These are phyloP conservation scores for Cicer arietinum DNA, from an alignment of 306 rosid genomes.

Conservation along the genomic window DNA sequence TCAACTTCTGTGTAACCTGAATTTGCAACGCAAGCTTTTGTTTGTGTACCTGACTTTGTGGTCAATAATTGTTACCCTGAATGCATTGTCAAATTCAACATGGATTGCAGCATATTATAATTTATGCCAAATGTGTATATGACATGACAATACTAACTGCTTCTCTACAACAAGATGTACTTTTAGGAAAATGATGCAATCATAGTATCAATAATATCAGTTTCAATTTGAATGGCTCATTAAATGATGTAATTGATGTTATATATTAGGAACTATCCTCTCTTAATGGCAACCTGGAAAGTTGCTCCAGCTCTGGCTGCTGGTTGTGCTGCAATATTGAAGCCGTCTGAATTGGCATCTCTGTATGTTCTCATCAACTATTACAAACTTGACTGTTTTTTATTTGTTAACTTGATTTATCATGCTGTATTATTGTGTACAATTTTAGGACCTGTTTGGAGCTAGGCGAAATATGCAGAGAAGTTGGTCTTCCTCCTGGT, in stretches of 20 bases:
- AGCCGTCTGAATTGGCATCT: constrained; percentile 95
- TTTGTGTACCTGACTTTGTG: no score
- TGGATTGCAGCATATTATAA: no score
- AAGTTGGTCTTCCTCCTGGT: constrained; percentile 87
- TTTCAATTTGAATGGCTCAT: not conserved
- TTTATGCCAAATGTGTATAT: no score
- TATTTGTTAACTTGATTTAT: constrained; percentile 17
- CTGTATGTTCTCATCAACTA: constrained; percentile 62
- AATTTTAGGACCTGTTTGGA: constrained; percentile 86
- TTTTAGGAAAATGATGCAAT: constrained; percentile 1
- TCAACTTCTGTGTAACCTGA: no score
- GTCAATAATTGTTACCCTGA: no score
- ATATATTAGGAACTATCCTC: constrained; percentile 78
- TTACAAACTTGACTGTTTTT: constrained; percentile 27
- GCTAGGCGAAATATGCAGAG: constrained; percentile 75
- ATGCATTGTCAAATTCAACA: no score
- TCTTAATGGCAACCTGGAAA: constrained; percentile 93
- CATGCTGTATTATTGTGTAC: constrained; percentile 25
- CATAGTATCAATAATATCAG: not conserved
- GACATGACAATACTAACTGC: no score
- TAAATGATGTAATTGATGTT: constrained; percentile 32
- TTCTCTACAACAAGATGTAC: no score
- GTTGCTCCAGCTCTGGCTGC: constrained; percentile 98
- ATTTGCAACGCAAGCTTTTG: no score
- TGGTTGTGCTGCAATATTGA: constrained; percentile 94